Conservation (phyloP, 2,329 filamentous ascomycete species). For the Botryotinia convoluta region DNA sequence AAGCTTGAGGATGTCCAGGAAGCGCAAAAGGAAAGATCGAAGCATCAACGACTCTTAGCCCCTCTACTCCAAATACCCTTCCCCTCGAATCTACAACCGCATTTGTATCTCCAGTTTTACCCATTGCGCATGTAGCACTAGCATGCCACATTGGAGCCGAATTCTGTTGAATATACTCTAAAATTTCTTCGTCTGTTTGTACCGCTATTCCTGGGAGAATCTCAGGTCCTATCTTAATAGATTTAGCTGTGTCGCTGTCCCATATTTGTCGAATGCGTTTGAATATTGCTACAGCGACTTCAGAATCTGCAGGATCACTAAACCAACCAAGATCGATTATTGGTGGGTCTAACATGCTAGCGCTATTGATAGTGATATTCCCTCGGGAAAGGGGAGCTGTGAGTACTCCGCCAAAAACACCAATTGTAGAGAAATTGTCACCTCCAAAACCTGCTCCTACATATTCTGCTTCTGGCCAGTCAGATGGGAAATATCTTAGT, state of each 20-base stretch:
- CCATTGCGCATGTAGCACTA: slow-evolving; percentile 17
- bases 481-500: slow-evolving; percentile 11
- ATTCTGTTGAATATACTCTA: neutral
- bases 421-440: slow-evolving; percentile 1
- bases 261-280: slow-evolving; percentile 42
- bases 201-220: neutral
- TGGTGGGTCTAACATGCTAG: slow-evolving; percentile 40
- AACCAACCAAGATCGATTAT: slow-evolving; percentile 47
- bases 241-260: neutral
- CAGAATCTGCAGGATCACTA: slow-evolving; percentile 42
- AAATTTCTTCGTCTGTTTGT: slow-evolving; percentile 11
- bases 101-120: neutral
- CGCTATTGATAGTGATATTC: slow-evolving; percentile 42
- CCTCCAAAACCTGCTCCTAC: slow-evolving; percentile 14
- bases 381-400: slow-evolving; percentile 36
- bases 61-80: slow-evolving; percentile 8
- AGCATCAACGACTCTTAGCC: slow-evolving; percentile 15
- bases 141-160: slow-evolving; percentile 9
- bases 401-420: slow-evolving; percentile 30
- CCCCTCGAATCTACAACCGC: slow-evolving; percentile 15
- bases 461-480: slow-evolving; percentile 26
- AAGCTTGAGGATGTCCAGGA: slow-evolving; percentile 17
- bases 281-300: slow-evolving; percentile 45
- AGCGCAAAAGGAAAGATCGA: slow-evolving; percentile 18
- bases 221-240: neutral